A percentile compares a stretch with the other conserved stretches of the same genome.
Conservation (phyloP, 768 basidiomycete genomes). For the Rhizopogon vinicolor region DNA sequence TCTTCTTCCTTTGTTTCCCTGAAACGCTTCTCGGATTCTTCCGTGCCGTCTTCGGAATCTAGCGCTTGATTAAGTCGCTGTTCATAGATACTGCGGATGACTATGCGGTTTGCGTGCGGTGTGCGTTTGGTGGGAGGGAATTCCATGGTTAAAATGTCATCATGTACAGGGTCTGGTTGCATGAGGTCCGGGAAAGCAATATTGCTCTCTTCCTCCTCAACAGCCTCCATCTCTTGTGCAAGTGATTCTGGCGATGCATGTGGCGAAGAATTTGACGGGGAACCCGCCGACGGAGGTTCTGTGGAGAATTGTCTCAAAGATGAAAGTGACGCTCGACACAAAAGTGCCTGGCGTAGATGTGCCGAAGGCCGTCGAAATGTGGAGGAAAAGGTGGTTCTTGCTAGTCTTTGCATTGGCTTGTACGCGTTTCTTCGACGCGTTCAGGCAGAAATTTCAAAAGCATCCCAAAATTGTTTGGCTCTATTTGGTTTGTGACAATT, state of each 20-base stretch:
- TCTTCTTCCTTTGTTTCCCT: constrained; percentile 23
- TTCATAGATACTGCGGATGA: constrained; percentile 49
- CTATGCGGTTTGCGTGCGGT: constrained; percentile 57
- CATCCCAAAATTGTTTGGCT: background rate
- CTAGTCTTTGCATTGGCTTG: constrained; percentile 23
- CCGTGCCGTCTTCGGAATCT: constrained; percentile 26
- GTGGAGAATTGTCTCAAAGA: constrained; percentile 14
- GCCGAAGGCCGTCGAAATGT: constrained; percentile 9
- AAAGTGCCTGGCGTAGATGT: constrained; percentile 1
- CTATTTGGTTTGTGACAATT: constrained; percentile 17
- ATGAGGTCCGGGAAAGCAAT: constrained; percentile 53
- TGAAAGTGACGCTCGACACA: background rate
- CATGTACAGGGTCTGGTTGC: constrained; percentile 56
- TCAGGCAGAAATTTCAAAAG: constrained; percentile 11
- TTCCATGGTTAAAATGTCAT: constrained; percentile 50
- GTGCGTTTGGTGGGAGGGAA: constrained; percentile 48
- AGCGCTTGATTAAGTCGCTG: constrained; percentile 4
- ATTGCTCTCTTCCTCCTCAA: constrained; percentile 2
- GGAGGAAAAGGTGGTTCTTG: constrained; percentile 7
- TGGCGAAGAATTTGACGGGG: background rate
- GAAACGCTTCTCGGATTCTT: constrained; percentile 9
- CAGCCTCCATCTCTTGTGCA: background rate
- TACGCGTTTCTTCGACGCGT: background rate
- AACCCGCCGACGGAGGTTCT: background rate
- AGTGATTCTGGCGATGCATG: background rate